Evolutionary conservation across 768 basidiomycete species (phyloP), one percentile per base, ranked within the genome.

Genomic region (Lentinus tigrinus): DNA sequence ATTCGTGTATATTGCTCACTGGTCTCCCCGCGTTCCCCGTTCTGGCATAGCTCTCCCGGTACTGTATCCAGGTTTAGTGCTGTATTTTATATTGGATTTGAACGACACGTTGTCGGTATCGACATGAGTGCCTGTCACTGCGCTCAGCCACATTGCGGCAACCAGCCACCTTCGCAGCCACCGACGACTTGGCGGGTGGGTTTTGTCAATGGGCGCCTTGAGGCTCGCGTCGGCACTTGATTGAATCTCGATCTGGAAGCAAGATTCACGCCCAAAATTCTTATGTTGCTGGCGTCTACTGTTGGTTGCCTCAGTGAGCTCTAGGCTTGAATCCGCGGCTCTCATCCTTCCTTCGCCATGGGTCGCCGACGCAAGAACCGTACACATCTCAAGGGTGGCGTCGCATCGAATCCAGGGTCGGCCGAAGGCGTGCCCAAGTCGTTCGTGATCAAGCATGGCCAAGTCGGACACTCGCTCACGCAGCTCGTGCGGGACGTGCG

Each of bases 381-480:
- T 63, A 93, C 91, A 0, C 91, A 93, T 75, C 76, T 90, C 70
- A 93, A 91, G 66, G 83, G 80, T 13, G 73, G 75, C 40, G 71
- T 58, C 2, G 69, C 72, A 1, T 70, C 77, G 13, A 54, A 68
- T 31, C 69, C 72, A 13, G 73, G 75, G 17, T 58, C 73, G 11
- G 68, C 73, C 2, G 64, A 70, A 23, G 73, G 74, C 3, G 75
- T 74, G 0, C 96, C 96, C 4, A 96, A 91, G 75, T 95, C 94
- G 0, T 98, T 99, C 68, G 91, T 99, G 58, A 91, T 99, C 70
- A 96, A 95, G 72, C 93, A 95, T 75, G 97, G 97, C 39, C 85
- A 88, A 56, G 95, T 98, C 28, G 96, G 97, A 19, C 78, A 82
- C 48, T 93, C 93, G 8, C 77, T 98, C 55, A 75, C 86, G 4